These are phyloP conservation scores for Penstemon eatonii DNA, from an alignment of 257 asterid genomes.

Conservation along the genomic window DNA sequence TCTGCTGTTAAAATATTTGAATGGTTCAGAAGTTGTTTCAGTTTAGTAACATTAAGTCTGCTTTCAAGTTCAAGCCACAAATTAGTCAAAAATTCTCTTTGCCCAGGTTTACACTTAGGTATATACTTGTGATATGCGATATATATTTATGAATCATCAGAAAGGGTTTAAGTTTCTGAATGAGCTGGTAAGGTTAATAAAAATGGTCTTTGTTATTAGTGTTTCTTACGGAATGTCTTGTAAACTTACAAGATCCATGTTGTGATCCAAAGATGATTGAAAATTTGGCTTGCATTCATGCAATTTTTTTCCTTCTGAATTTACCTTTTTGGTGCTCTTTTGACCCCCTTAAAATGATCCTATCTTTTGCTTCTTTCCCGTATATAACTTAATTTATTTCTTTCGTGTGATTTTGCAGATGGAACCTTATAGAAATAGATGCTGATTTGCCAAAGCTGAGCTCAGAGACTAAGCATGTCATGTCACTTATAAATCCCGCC, in stretches of 20 bases:
- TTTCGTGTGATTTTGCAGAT: slow-evolving; percentile 53
- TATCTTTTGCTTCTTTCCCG: background rate
- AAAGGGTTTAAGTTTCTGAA: slow-evolving; percentile 6
- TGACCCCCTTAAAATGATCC: background rate
- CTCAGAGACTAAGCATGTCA: slow-evolving; percentile 76
- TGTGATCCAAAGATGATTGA: slow-evolving; percentile 11
- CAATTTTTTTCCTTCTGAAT: background rate
- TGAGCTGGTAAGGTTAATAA: slow-evolving; percentile 11
- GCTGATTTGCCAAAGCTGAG: slow-evolving; percentile 72
- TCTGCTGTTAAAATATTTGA: slow-evolving; percentile 24
- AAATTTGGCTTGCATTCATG: background rate
- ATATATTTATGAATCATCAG: background rate
- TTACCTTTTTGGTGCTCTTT: background rate
- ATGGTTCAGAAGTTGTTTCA: slow-evolving; percentile 11
- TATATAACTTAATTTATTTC: background rate
- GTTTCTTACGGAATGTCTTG: background rate
- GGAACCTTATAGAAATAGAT: slow-evolving; percentile 94
- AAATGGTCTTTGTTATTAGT: background rate
- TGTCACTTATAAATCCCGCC: slow-evolving; percentile 83
- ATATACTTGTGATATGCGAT: background rate
- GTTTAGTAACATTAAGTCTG: slow-evolving; percentile 17
- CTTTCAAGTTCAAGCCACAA: background rate
- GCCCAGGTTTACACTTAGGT: background rate
- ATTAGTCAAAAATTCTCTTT: background rate
- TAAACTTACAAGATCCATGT: background rate